phyloP scores from a whole-genome alignment of 1,139 yeast species.

The Candida sp. region DNA sequence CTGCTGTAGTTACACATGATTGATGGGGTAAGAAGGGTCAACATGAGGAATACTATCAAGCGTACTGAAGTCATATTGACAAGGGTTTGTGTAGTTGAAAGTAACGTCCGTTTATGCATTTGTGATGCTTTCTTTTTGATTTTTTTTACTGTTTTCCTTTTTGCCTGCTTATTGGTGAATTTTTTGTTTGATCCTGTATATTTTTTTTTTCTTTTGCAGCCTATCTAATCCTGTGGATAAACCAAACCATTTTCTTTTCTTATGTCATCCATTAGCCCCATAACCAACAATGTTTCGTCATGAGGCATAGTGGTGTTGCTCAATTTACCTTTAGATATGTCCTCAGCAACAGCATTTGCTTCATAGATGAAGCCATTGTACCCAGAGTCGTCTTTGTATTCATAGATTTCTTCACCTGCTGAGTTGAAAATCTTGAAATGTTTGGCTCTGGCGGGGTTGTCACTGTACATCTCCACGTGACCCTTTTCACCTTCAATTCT shows the following conservation, averaged over 20 bases:
- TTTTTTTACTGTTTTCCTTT: not conserved
- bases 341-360: constrained; percentile 54
- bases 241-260: constrained; percentile 43
- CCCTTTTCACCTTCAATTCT: constrained; percentile 46
- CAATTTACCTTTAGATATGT: constrained; percentile 35
- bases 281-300: constrained; percentile 46
- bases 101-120: not conserved
- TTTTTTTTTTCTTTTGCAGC: constrained; percentile 6
- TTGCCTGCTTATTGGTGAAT: not conserved
- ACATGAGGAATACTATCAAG: not conserved
- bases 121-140: not conserved
- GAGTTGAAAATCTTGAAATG: constrained; percentile 30
- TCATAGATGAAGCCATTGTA: constrained; percentile 54
- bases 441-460: constrained; percentile 38
- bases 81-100: not conserved
- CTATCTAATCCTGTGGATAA: constrained; percentile 40
- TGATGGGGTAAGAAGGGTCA: not conserved
- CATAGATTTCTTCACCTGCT: constrained; percentile 23
- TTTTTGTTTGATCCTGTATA: not conserved
- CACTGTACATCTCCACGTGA: constrained; percentile 33
- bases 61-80: not conserved
- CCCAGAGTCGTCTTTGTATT: constrained; percentile 31
- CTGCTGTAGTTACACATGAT: not conserved
- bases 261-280: constrained; percentile 48
- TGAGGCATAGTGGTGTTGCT: constrained; percentile 42